Conservation (phyloP, 2,329 filamentous ascomycete species). For the Boeremia exigua region DNA sequence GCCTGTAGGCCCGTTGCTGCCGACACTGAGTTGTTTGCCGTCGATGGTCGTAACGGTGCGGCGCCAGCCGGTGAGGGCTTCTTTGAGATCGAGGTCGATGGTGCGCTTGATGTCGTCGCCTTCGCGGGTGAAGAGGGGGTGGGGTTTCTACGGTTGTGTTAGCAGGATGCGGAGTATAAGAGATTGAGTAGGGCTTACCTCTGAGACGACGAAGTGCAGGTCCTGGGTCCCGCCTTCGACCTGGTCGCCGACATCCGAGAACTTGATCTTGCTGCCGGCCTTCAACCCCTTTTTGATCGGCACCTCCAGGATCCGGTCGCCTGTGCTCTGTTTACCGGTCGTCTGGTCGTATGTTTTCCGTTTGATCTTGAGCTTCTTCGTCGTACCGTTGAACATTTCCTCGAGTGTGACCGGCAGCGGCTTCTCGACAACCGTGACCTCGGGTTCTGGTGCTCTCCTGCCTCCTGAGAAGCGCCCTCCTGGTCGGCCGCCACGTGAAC, state of each 20-base stretch:
- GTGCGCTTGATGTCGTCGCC: constrained; percentile 84
- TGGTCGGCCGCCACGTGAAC: constrained; percentile 42
- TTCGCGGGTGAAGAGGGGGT: constrained; percentile 82
- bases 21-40: constrained; percentile 79
- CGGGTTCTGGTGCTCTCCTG: constrained; percentile 67
- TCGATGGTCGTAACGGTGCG: constrained; percentile 94
- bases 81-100: constrained; percentile 85
- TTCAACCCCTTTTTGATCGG: constrained; percentile 96
- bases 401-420: constrained; percentile 82
- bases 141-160: constrained; percentile 70
- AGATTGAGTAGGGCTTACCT: constrained; percentile 65
- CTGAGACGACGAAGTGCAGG: constrained; percentile 90
- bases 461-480: constrained; percentile 46
- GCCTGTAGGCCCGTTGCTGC: constrained; percentile 82
- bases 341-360: constrained; percentile 87
- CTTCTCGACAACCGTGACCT: constrained; percentile 90
- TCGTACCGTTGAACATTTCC: constrained; percentile 83
- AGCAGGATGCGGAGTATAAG: constrained; percentile 22
- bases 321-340: constrained; percentile 80
- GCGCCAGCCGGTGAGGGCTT: constrained; percentile 92
- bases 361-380: constrained; percentile 98
- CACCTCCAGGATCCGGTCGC: constrained; percentile 91
- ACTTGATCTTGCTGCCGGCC: constrained; percentile 98
- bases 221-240: constrained; percentile 96
- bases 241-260: constrained; percentile 95